phyloP scores from a whole-genome alignment of 148 eudicot species.

The Vaccinium myrtillus region DNA sequence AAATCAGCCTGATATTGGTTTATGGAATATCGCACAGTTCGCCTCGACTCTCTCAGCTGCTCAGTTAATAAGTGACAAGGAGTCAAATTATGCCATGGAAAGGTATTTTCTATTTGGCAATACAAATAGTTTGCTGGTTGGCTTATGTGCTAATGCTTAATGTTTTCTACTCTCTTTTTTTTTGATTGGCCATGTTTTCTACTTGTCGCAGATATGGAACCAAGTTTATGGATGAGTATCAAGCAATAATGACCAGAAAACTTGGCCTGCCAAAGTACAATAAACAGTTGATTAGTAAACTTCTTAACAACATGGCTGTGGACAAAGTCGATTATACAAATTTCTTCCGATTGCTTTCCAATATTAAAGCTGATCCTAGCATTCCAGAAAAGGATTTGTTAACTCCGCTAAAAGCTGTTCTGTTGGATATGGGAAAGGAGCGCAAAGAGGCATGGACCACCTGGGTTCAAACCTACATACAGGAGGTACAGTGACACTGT shows the following conservation, averaged over 20 bases:
- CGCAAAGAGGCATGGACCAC: conserved; percentile 97
- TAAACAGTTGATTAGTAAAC: conserved; percentile 83
- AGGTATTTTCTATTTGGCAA: conserved; percentile 40
- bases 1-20: conserved; percentile 96
- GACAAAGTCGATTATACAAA: conserved; percentile 99
- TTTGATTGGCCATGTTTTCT: not conserved
- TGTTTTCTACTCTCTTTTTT: conserved; percentile 4
- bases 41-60: conserved; percentile 85
- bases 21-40: conserved; percentile 96
- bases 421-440: conserved; percentile 94
- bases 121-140: not conserved
- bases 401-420: conserved; percentile 80
- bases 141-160: not conserved
- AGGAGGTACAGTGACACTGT: conserved; percentile 54
- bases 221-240: conserved; percentile 97
- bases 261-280: conserved; percentile 90
- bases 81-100: conserved; percentile 87
- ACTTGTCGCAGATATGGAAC: conserved; percentile 77
- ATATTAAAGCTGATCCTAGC: conserved; percentile 71
- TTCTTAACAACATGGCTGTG: conserved; percentile 96
- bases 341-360: conserved; percentile 87
- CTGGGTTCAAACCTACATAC: conserved; percentile 77
- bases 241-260: conserved; percentile 91
- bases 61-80: conserved; percentile 71
- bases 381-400: conserved; percentile 66